phyloP scores from a whole-genome alignment of 2,329 filamentous ascomycete species.

The Neonectria neomacrospora region DNA sequence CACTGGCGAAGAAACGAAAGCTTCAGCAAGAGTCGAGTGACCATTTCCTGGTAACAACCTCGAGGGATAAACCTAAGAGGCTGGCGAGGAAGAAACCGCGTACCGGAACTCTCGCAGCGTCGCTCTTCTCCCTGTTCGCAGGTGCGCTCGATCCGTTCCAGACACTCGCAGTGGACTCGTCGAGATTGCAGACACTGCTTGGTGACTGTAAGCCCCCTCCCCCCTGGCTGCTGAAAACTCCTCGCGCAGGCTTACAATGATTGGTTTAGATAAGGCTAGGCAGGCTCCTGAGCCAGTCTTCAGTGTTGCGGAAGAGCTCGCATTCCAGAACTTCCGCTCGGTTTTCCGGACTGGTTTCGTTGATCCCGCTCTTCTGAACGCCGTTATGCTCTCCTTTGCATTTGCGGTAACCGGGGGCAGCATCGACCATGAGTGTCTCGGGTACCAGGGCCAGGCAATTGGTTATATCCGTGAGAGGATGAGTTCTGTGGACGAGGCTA shows the following conservation, averaged over 20 bases:
- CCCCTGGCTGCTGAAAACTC: too few species aligned
- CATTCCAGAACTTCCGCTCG: slow-evolving; percentile 50
- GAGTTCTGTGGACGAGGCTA: slow-evolving; percentile 38
- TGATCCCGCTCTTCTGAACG: slow-evolving; percentile 53
- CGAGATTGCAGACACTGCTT: slow-evolving; percentile 26
- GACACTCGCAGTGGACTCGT: slow-evolving; percentile 23
- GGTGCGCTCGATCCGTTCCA: slow-evolving; percentile 27
- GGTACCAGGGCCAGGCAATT: slow-evolving; percentile 50
- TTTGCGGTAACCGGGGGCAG: slow-evolving; percentile 44
- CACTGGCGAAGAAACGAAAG: slow-evolving; percentile 28
- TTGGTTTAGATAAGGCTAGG: slow-evolving; percentile 35
- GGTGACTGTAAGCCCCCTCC: slow-evolving; percentile 14
- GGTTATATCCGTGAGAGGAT: slow-evolving; percentile 50
- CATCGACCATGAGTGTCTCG: slow-evolving; percentile 49
- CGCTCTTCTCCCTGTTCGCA: neutral
- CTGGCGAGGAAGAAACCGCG: fast-evolving
- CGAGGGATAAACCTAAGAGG: neutral
- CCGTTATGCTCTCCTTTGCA: slow-evolving; percentile 53
- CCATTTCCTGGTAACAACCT: slow-evolving; percentile 21
- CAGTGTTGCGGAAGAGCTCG: slow-evolving; percentile 50
- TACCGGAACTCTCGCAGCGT: fast-evolving
- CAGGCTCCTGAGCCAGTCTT: slow-evolving; percentile 51
- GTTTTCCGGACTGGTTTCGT: slow-evolving; percentile 49
- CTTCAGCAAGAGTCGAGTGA: slow-evolving; percentile 11
- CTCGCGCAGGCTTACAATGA: fast-evolving